Percentiles rank a stretch among this genome's conserved stretches.
Evolutionary conservation across 192 early-diverging fungal genomes (phyloP).

Genomic region (Radiomyces spectabilis): DNA sequence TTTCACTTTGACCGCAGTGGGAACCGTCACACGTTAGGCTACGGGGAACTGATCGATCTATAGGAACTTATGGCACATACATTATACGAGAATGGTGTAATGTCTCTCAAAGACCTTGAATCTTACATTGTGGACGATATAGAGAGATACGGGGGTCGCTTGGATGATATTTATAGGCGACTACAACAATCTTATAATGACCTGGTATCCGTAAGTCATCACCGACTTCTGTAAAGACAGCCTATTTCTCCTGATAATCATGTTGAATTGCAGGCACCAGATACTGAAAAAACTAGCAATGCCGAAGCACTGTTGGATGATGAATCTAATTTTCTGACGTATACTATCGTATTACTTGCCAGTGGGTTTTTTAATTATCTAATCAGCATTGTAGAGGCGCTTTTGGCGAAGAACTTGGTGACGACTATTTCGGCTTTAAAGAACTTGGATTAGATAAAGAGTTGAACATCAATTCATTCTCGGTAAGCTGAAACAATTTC

Average conservation of each 20-base stretch:
- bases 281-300: not conserved
- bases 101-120: slow-evolving; percentile 58
- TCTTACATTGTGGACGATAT: slow-evolving; percentile 78
- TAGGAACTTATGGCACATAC: slow-evolving; percentile 79
- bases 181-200: slow-evolving; percentile 70
- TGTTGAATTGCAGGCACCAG: slow-evolving; percentile 4
- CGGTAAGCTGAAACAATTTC: slow-evolving; percentile 15
- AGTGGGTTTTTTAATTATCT: slow-evolving; percentile 25
- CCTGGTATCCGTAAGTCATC: slow-evolving; percentile 34
- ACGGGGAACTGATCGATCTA: not conserved
- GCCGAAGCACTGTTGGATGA: slow-evolving; percentile 19
- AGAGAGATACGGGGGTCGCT: slow-evolving; percentile 57
- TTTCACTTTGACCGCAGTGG: too few relatives aligned
- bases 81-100: slow-evolving; percentile 78
- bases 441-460: slow-evolving; percentile 82
- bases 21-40: not conserved
- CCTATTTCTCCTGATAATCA: not conserved
- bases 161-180: slow-evolving; percentile 70
- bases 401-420: slow-evolving; percentile 57
- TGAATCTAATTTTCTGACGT: slow-evolving; percentile 26
- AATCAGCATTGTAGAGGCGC: too few relatives aligned
- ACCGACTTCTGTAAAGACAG: not conserved
- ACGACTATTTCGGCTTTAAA: slow-evolving; percentile 90
- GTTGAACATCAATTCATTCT: slow-evolving; percentile 42
- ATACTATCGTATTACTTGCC: not conserved